These are phyloP conservation scores for Pulveroboletus sp. DNA, from an alignment of 768 basidiomycete species.

Conservation along the genomic window DNA sequence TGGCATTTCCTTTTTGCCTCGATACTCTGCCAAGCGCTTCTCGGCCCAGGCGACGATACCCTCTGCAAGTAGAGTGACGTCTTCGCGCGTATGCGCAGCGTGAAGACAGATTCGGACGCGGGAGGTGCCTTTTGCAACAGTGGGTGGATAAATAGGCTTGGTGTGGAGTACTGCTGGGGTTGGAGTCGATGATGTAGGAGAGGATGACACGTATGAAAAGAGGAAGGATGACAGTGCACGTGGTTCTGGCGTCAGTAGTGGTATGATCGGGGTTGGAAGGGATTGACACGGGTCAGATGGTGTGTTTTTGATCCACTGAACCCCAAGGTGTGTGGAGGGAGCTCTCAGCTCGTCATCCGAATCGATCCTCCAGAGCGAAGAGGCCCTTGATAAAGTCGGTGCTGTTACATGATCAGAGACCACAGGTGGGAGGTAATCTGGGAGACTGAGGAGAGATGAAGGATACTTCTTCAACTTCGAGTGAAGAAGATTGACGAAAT, in stretches of 20 bases:
- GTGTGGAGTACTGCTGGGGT: conserved; percentile 52
- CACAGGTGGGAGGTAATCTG: conserved; percentile 15
- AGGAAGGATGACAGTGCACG: conserved; percentile 75
- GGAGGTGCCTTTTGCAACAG: conserved; percentile 83
- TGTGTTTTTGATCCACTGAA: not conserved
- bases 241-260: conserved; percentile 74
- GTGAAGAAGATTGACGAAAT: conserved; percentile 35
- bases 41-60: conserved; percentile 44
- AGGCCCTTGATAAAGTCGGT: not conserved
- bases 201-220: conserved; percentile 8
- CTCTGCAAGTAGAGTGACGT: conserved; percentile 57
- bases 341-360: not conserved
- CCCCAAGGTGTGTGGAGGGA: not conserved
- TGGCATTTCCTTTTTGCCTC: conserved; percentile 7
- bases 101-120: conserved; percentile 89
- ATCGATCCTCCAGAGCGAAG: conserved; percentile 8
- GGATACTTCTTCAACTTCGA: conserved; percentile 29
- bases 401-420: not conserved
- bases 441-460: conserved; percentile 24
- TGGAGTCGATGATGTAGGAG: not conserved
- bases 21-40: conserved; percentile 7
- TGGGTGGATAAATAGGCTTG: conserved; percentile 81
- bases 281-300: not conserved
- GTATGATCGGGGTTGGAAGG: conserved; percentile 73
- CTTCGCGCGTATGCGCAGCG: conserved; percentile 62